Conservation (phyloP, 2,329 filamentous ascomycete genomes). For the Fusarium sp. region DNA sequence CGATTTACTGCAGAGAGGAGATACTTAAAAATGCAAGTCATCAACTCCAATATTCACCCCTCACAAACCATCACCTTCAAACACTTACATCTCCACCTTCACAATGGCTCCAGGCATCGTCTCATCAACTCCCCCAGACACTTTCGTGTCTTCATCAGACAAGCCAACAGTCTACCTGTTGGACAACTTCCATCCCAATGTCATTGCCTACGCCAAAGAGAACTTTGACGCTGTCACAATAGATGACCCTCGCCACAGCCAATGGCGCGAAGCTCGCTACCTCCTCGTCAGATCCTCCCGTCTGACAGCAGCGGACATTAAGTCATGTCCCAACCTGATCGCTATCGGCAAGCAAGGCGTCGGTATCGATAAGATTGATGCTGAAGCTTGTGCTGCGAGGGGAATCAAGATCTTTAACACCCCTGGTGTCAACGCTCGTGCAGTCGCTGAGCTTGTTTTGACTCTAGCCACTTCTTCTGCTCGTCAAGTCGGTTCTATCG, state of each 20-base stretch:
- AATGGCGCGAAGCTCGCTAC: slow-evolving; percentile 57
- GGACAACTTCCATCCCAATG: slow-evolving; percentile 53
- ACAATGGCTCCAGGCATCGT: slow-evolving; percentile 23
- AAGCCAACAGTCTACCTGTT: slow-evolving; percentile 56
- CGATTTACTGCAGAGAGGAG: rapidly evolving
- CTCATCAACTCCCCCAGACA: slow-evolving; percentile 6
- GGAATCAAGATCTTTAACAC: slow-evolving; percentile 60
- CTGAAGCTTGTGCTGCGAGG: slow-evolving; percentile 50
- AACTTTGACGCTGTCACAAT: slow-evolving; percentile 54
- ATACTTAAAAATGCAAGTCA: slow-evolving; percentile 22
- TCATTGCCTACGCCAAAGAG: slow-evolving; percentile 49
- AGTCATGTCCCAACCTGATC: slow-evolving; percentile 49
- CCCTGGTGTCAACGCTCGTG: slow-evolving; percentile 57
- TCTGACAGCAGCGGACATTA: slow-evolving; percentile 54
- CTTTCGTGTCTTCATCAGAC: background rate
- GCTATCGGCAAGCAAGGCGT: slow-evolving; percentile 61
- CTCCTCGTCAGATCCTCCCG: slow-evolving; percentile 53
- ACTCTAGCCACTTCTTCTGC: slow-evolving; percentile 52
- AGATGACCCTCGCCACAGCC: slow-evolving; percentile 47
- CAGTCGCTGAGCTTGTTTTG: slow-evolving; percentile 55
- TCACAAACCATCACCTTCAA: background rate
- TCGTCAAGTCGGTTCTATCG: slow-evolving; percentile 48
- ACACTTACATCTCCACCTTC: background rate
- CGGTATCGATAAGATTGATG: slow-evolving; percentile 59
- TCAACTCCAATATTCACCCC: background rate